Conservation (phyloP, 2,329 filamentous ascomycete species). For the Colletotrichum gigasporum region DNA sequence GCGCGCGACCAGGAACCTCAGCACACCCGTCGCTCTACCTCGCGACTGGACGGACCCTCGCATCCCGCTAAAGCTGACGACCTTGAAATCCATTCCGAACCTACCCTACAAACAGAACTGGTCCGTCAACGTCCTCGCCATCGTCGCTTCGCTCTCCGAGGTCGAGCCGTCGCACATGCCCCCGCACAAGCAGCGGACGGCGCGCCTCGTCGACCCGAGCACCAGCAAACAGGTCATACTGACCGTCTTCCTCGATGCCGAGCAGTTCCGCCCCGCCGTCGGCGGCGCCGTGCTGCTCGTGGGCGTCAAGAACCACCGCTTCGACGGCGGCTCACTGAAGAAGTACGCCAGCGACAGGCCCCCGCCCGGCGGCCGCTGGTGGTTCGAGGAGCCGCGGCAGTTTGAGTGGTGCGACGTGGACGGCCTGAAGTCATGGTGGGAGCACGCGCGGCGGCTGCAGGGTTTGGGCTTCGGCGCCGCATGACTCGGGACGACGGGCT, state of each 20-base stretch:
- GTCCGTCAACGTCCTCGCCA: conserved; percentile 63
- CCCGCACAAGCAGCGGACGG: conserved; percentile 61
- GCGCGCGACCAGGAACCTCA: neutral
- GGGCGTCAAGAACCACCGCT: conserved; percentile 67
- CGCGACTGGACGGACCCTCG: conserved; percentile 52
- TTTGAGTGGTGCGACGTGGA: conserved; percentile 60
- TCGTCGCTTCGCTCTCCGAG: conserved; percentile 57
- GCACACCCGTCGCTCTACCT: conserved; percentile 45
- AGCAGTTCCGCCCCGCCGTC: conserved; percentile 54
- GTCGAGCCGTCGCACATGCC: conserved; percentile 59
- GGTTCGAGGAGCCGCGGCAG: conserved; percentile 58
- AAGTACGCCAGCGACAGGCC: conserved; percentile 53
- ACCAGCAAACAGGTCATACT: conserved; percentile 62
- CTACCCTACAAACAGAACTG: conserved; percentile 68
- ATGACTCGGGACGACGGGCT: conserved; percentile 2
- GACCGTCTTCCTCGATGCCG: conserved; percentile 64
- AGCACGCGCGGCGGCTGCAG: conserved; percentile 8
- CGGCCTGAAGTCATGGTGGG: conserved; percentile 58
- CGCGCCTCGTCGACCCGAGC: conserved; percentile 60
- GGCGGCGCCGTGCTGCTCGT: conserved; percentile 61
- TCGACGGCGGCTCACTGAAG: conserved; percentile 57
- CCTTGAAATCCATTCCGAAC: conserved; percentile 57
- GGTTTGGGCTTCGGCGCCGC: neutral
- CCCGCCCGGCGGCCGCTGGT: conserved; percentile 53
- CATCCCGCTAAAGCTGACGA: conserved; percentile 60